These are phyloP conservation scores for Ogataea trehalophila DNA, from an alignment of 805 yeast species.

Conservation along the genomic window DNA sequence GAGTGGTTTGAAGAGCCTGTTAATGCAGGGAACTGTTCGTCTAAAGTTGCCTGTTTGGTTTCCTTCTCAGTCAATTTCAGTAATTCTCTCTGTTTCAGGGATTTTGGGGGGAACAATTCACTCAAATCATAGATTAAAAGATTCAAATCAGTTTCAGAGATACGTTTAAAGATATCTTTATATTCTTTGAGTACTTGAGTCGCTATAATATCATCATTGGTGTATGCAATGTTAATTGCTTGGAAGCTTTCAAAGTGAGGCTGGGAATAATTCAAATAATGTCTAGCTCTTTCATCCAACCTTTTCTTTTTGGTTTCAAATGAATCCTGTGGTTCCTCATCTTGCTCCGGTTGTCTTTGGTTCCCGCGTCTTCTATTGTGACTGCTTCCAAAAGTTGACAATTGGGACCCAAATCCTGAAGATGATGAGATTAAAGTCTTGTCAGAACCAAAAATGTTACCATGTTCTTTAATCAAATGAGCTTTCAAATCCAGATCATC, in stretches of 20 bases:
- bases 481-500: constrained; percentile 83
- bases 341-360: constrained; percentile 8
- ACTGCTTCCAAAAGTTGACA: constrained; percentile 48
- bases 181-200: constrained; percentile 44
- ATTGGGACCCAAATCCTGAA: constrained; percentile 35
- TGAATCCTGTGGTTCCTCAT: constrained; percentile 31
- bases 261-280: constrained; percentile 56
- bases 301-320: constrained; percentile 51
- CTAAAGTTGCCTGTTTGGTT: constrained; percentile 19
- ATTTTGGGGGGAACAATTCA: constrained; percentile 47
- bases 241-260: constrained; percentile 45
- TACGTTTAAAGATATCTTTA: constrained; percentile 39
- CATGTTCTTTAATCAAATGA: constrained; percentile 83
- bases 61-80: constrained; percentile 26
- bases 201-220: constrained; percentile 42
- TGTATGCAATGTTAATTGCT: constrained; percentile 43
- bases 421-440: constrained; percentile 34
- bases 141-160: constrained; percentile 44
- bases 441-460: constrained; percentile 46
- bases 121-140: constrained; percentile 57
- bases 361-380: constrained; percentile 14
- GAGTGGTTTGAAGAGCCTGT: constrained; percentile 23
- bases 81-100: constrained; percentile 39
- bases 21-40: constrained; percentile 48
- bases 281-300: constrained; percentile 80